Evolutionary conservation across 148 eudicot species (phyloP), one percentile per base, ranked within the genome.

Genomic region (Persicaria tinctoria): DNA sequence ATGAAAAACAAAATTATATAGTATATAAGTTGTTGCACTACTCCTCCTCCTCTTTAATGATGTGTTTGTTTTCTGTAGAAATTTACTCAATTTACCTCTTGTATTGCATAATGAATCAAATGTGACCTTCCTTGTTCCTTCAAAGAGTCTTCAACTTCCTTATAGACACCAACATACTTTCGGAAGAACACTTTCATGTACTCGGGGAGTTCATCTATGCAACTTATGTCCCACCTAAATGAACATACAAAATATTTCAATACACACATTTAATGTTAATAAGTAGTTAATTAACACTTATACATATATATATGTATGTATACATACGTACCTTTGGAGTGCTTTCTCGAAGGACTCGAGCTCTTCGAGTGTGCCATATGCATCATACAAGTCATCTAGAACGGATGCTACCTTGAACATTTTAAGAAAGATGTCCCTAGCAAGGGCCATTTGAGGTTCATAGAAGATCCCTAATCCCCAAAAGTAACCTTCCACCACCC

Each of bases 371-470:
- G 79, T 76, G 3, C 87, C 87, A 77, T 85, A 87, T 2, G 79
- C 75, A 75, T 87, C 91, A 77, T 83, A 87, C n/a, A 76, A 78
- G 45, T 87, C 91, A 74, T 87, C 89, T 16, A 82, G 74, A 17
- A 84, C 64, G 0, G 87, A 78, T 0, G 75, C 57, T 45, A 83
- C 73, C 68, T 78, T 70, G 12, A 76, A 64, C 13, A 76, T 53
- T 64, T 85, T 80, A 4, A 79, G 51, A 13, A 80, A 73, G 12
- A 85, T 64, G 51, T 9, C 72, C 68, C 85, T 72, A 2, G 77
- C 84, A 1, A 79, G 32, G 17, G 83, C 70, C 56, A 79, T 81
- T 49, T 83, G 70, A 0, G 86, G 89, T 12, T 86, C 82, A 56
- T 74, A 81, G 46, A 60, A 81, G 0, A 75, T 50, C 9, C 83